phyloP scores from a whole-genome alignment of 768 basidiomycete genomes.

The Leccinum uliginosum region DNA sequence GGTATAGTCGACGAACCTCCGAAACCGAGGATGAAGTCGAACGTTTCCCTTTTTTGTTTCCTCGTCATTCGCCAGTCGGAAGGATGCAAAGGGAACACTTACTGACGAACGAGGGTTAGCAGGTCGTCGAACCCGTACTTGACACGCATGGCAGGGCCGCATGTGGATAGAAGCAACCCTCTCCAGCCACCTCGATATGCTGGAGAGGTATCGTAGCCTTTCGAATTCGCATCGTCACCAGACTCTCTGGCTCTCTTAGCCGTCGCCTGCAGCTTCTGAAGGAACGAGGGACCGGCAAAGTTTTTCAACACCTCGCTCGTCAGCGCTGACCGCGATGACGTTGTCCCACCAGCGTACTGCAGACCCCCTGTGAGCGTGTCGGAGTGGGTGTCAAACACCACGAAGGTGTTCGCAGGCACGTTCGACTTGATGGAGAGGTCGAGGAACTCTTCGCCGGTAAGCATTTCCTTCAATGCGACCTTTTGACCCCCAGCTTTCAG shows the following conservation, averaged over 20 bases:
- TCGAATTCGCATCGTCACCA: too few species aligned
- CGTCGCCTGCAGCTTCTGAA: not conserved
- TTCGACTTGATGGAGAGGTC: not conserved
- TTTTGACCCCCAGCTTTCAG: not conserved
- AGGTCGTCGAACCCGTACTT: not conserved
- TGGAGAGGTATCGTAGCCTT: not conserved
- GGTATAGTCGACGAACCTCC: not conserved
- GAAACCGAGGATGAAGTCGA: not conserved
- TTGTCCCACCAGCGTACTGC: not conserved
- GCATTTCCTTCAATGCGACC: not conserved
- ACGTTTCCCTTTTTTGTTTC: not conserved
- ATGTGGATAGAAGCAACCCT: not conserved
- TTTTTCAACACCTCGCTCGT: not conserved
- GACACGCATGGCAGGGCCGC: not conserved
- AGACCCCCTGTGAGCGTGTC: not conserved
- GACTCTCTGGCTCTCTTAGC: not conserved
- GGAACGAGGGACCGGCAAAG: not conserved
- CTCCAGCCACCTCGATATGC: not conserved
- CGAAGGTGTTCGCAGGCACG: not conserved
- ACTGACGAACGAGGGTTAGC: not conserved
- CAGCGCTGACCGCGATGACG: not conserved
- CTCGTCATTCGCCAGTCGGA: too few species aligned
- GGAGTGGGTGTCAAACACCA: not conserved
- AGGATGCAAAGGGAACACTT: not conserved
- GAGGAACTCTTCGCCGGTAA: not conserved